Percentiles rank a stretch among this genome's conserved stretches.
These are phyloP conservation scores for Phytophthora vignae DNA, from an alignment of 352 stramenopile species.

Conservation along the genomic window DNA sequence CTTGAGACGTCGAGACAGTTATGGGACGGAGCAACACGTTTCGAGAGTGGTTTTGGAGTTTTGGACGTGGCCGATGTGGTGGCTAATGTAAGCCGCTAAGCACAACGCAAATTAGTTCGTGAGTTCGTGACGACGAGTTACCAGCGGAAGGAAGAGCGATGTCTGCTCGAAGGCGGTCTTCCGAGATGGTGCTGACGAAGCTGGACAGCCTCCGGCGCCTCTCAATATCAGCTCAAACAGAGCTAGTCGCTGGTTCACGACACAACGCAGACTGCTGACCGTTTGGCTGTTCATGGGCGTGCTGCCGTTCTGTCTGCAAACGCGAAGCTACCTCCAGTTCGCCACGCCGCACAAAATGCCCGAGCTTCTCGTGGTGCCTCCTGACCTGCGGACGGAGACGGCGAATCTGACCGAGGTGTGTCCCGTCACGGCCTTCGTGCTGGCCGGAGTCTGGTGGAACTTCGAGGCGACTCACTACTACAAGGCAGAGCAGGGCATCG, in stretches of 20 bases:
- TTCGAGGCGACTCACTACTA: constrained; percentile 29
- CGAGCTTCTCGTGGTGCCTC: constrained; percentile 10
- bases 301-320: constrained; percentile 15
- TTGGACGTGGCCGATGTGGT: neutral
- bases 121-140: neutral
- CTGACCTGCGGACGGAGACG: neutral
- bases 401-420: constrained; percentile 15
- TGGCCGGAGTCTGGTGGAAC: constrained; percentile 33
- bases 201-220: neutral
- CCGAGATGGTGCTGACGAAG: neutral
- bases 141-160: neutral
- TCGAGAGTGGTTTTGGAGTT: neutral
- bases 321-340: constrained; percentile 26
- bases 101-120: neutral
- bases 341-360: constrained; percentile 29
- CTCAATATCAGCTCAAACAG: neutral
- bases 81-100: neutral
- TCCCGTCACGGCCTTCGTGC: constrained; percentile 20
- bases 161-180: too few relatives aligned
- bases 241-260: neutral
- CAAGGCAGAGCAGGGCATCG: neutral
- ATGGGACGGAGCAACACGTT: neutral
- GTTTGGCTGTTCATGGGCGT: constrained; percentile 5
- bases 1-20: neutral
- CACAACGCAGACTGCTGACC: neutral